Evolutionary conservation across 345 rosid species (phyloP).

Genomic region (Eucalyptus brandiana): DNA sequence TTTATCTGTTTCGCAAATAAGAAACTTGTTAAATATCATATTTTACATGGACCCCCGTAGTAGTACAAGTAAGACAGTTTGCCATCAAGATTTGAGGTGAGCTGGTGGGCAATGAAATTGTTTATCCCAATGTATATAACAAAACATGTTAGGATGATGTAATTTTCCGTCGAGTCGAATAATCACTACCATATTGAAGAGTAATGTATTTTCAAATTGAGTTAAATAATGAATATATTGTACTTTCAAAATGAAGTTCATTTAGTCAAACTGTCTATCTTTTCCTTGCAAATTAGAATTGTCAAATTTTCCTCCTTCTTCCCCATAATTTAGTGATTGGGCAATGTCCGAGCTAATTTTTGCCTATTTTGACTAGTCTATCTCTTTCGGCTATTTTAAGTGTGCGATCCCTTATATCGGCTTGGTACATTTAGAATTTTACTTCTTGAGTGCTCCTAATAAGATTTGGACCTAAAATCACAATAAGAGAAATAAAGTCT

Average conservation of each 20-base stretch:
- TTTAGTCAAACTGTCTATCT: background rate
- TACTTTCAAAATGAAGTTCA: background rate
- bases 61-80: constrained; percentile 19
- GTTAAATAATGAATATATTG: background rate
- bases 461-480: background rate
- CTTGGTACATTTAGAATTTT: background rate
- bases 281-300: background rate
- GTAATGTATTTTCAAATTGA: background rate
- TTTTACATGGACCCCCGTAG: background rate
- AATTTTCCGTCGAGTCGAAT: background rate
- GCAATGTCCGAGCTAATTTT: background rate
- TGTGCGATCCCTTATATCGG: background rate
- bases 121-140: no score
- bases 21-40: background rate
- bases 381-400: background rate
- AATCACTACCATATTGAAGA: background rate
- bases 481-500: background rate
- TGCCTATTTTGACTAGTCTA: background rate
- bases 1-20: background rate
- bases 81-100: constrained; percentile 35
- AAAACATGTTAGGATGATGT: background rate
- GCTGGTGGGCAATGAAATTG: constrained; percentile 11
- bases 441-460: background rate
- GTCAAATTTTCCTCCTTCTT: background rate
- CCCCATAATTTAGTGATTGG: background rate